Evolutionary conservation across 2,329 filamentous ascomycete genomes (phyloP), one percentile per base, ranked within the genome.

Genomic region (Penicillium digitatum): DNA sequence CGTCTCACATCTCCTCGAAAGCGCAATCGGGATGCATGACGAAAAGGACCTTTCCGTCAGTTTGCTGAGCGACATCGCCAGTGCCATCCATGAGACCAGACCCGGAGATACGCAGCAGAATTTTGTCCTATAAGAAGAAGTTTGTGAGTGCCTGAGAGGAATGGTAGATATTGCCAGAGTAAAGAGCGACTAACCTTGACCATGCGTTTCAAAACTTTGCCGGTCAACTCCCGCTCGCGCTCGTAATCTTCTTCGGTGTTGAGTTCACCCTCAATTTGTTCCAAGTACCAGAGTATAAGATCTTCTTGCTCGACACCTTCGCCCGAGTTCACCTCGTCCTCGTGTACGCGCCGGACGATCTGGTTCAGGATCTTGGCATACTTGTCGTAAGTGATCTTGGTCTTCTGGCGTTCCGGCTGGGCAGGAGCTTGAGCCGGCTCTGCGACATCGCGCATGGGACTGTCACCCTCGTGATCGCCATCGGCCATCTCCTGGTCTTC

Each of bases 1-100:
- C 50, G 69, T 67, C 50, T 95, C 90, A 22, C 63, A 74, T 67
- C 55, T 76, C 74, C 54, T 96, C 92, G 10, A 95, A 81, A 0
- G 89, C 89, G 69, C 90, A 95, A 76, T 97, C 97, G 55, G 94
- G 94, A 76, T 99, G 94, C 63, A 99, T 71, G 26, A 96, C 88
- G 70, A 96, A 99, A 49, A 94, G 82, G 5, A 88, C 79, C 75
- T 61, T 81, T 68, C 64, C 76, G 62, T 69, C 72, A 69, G 62
- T 76, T 63, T 68, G 61, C 37, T 60, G 70, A 16, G 77, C 80
- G 34, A 77, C 79, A 45, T 82, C 79, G 45, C 81, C 87, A 39
- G 85, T 80, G 31, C 91, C 85, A 50, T 91, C 89, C 76, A 94
- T 90, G 46, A 97, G 82, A 20, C 95, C 92, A 63, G 95, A 91